Evolutionary conservation across 441 rosid species (phyloP), one percentile per base, ranked within the genome.

Genomic region (Croton laevigatus): DNA sequence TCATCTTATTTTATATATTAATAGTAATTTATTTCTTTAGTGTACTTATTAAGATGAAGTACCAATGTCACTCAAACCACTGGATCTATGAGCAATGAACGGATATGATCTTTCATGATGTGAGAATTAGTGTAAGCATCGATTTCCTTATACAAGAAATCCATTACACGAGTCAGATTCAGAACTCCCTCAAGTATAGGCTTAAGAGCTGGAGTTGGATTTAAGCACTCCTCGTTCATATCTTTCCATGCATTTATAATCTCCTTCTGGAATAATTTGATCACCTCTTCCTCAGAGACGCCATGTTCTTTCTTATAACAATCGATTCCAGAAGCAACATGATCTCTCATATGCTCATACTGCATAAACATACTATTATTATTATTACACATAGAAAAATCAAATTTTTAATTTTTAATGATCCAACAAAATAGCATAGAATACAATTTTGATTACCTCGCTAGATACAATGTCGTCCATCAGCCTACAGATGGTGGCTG

Each of bases 401-500:
- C 17, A 3, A 48, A 4, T 13, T 48, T 11, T 45, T 48, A 14
- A 0, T 27, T 27, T 27, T 27, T 27, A 48, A 0, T 12, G 0
- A 5, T 12, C 14, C 14, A 12, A 10, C 11, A 45, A 11, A 0
- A 46, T 46, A 14, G 4, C 40, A 37, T 37, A 37, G 40, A 37
- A 3, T 38, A 38, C 4, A 14, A 48, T 48, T 3, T 48, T 48
- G 16, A 10, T 3, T 75, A 81, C 86, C 79, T 69, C 40, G 8
- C 68, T 83, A 5, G 80, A 58, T 2, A 60, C 82, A 8, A 81
- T 71, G 36, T 83, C 81, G 23, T 78, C 76, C 81, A 78, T 71
- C 23, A 79, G 75, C 54, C 87, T 71, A 48, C 76, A n/a, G 3
- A 80, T 46, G 1, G 48, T 17, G 4, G 78, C 8, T 6, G 78